Evolutionary conservation across 2,329 filamentous ascomycete species (phyloP), one percentile per base, ranked within the genome.

Genomic region (Xylariaceae sp.): DNA sequence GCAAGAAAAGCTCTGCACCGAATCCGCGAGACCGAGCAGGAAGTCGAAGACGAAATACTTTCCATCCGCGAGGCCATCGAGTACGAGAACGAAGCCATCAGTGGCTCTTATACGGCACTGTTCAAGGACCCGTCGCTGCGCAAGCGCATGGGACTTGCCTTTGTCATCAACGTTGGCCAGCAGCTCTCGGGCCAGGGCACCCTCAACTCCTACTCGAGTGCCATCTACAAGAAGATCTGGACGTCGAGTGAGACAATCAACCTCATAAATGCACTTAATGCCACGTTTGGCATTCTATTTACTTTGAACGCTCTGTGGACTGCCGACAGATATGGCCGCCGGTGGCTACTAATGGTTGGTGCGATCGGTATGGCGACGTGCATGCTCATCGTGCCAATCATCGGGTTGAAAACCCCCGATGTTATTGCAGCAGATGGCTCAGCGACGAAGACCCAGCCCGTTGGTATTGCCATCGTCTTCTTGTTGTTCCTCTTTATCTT

Each of bases 241-340:
- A 79, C 75, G 21, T 79, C 74, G 51, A 75, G 73, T 52, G 76
- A 81, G 46, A 85, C 81, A 19, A 89, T 90, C 69, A 86, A 86
- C 61, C 78, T 91, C 28, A 91, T 91, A 78, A 91, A 91, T 70
- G 88, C 88, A 3, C 78, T 91, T 51, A 91, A 90, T 70, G 87
- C 87, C 36, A 91, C 87, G 5, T 88, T 87, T 63, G 86, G 86
- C 54, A 91, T 91, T 61, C 58, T 90, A 19, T 91, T 91, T 74
- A 91, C 88, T 0, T 78, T 90, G 40, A 90, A 90, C 64, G 87
- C 88, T 12, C 82, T 87, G 33, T 91, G 88, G 87, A 89, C 87
- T 4, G 86, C 89, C 29, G 88, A 91, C 71, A 82, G 87, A 46
- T 90, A 87, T 63, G 88, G 88, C 33, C 82, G 88, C 49, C 87